Evolutionary conservation across 75 land plant genomes (phyloP).

Genomic region (Azolla pinnata): DNA sequence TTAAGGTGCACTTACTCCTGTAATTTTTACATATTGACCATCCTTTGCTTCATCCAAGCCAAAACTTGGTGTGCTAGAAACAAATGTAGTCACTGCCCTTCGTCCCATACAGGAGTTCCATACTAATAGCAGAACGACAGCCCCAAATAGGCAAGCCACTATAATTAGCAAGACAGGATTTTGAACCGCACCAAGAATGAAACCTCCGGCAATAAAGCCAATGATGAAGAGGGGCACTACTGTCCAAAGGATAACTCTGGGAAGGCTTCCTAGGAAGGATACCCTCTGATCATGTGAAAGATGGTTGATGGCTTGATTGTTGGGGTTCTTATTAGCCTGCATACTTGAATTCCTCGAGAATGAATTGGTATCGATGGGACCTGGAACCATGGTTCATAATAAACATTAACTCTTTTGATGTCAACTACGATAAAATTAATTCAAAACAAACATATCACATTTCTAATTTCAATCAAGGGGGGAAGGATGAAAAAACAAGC

Average conservation of each 20-base stretch:
- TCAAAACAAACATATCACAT: no score
- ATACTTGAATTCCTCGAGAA: background rate
- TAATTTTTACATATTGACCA: conserved; percentile 45
- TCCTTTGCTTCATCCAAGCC: conserved; percentile 36
- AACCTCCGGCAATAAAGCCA: conserved; percentile 36
- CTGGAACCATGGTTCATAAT: no score
- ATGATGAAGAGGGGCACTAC: conserved; percentile 32
- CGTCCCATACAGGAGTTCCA: conserved; percentile 43
- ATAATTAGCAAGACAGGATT: conserved; percentile 26
- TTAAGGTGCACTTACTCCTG: conserved; percentile 34
- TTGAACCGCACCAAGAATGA: conserved; percentile 32
- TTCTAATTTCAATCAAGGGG: no score
- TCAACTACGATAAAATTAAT: no score
- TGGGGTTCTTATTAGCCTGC: background rate
- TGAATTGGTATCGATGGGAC: conserved; percentile 1
- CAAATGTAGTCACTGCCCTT: conserved; percentile 26
- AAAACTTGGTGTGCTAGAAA: conserved; percentile 26
- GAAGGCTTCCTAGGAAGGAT: conserved; percentile 25
- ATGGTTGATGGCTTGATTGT: conserved; percentile 21
- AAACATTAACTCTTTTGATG: no score
- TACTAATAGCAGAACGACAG: conserved; percentile 19
- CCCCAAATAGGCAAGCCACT: conserved; percentile 25
- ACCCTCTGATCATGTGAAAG: conserved; percentile 7
- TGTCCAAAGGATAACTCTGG: conserved; percentile 27
- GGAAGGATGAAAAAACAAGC: no score